Percentiles rank a stretch among this genome's conserved stretches.
These are phyloP conservation scores for Colletotrichum sp. DNA, from an alignment of 2,329 filamentous ascomycete genomes.

Conservation along the genomic window DNA sequence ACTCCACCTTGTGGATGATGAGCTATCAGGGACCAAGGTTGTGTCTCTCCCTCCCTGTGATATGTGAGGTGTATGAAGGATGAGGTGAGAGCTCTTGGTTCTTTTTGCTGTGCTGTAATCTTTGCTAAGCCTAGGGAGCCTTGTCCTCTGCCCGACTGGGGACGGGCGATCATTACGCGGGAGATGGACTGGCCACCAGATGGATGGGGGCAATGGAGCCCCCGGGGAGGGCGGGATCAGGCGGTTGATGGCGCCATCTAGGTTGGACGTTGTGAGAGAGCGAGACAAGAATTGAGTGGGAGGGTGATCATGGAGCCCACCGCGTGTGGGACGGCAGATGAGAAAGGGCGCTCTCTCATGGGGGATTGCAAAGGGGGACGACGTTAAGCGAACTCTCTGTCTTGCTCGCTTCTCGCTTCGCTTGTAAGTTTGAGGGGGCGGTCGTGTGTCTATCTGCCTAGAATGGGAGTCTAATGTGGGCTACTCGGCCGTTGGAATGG, in stretches of 20 bases:
- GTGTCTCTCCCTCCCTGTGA: neutral
- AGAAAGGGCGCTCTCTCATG: neutral
- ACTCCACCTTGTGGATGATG: neutral
- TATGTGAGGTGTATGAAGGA: neutral
- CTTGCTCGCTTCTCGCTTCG: neutral
- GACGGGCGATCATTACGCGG: neutral
- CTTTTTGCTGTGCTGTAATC: neutral
- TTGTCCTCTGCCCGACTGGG: neutral
- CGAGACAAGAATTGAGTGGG: neutral
- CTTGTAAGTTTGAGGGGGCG: neutral
- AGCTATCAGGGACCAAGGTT: neutral
- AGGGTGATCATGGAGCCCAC: neutral
- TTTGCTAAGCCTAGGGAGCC: neutral
- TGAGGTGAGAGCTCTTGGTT: neutral
- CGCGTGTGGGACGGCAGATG: neutral
- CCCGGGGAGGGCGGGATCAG: neutral
- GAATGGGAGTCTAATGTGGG: neutral
- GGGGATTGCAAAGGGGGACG: neutral
- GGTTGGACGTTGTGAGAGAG: neutral
- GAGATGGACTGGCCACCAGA: neutral
- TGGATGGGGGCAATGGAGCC: neutral
- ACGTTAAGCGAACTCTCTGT: neutral
- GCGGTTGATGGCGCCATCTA: conserved; percentile 6
- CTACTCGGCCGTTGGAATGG: neutral
- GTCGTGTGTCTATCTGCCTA: neutral